Base-by-base conservation (phyloP, 164 flowering plant genomes). In the Aristolochia contorta region DNA sequence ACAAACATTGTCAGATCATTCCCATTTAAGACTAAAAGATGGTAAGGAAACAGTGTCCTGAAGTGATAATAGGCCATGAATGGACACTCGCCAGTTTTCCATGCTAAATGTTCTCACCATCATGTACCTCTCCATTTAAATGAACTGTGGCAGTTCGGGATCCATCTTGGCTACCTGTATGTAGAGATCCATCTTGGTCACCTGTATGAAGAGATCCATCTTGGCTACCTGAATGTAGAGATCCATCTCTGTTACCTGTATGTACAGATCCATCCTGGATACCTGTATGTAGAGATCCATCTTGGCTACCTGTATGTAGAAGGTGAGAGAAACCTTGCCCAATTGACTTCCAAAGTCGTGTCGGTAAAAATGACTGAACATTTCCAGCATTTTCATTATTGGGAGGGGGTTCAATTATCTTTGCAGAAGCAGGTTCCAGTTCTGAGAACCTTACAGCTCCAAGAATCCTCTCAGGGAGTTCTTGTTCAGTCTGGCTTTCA, bases 371-470 rank as follows among this genome's bases (percentile, higher is more conserved):
- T 13, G 84, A 55, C 58, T 83, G 81, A 47, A 67, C 65, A 69
- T 41, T 68, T 24, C 19, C 78, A 45, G 48, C 24, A 60, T 57
- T 72, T 15, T 51, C 77, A 51, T 58, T 71, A 72, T 85, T 73
- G 12, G 83, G 62, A 16, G 58, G 51, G 12, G 47, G 56, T 24
- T 62, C 65, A 37, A 78, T 32, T 21, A 69, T 55, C 71, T 51
- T 56, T 22, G 98, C 98, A 46, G 86, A 81, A 48, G 78, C 81
- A 12, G 92, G 84, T 57, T 84, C 73, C 61, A 91, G 71, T 64
- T 83, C 87, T 2, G 96, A 89, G 65, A 91, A 91, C 69, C 95
- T 78, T 4, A 91, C 68, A 50, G 92, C 98, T 65, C 96, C 96
- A 56, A 91, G 69, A 47, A 91, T 71, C 62, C 68, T 66, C 67